Evolutionary conservation across 2,329 filamentous ascomycete genomes (phyloP), one percentile per base, ranked within the genome.

Genomic region (Metarhizium rileyi): DNA sequence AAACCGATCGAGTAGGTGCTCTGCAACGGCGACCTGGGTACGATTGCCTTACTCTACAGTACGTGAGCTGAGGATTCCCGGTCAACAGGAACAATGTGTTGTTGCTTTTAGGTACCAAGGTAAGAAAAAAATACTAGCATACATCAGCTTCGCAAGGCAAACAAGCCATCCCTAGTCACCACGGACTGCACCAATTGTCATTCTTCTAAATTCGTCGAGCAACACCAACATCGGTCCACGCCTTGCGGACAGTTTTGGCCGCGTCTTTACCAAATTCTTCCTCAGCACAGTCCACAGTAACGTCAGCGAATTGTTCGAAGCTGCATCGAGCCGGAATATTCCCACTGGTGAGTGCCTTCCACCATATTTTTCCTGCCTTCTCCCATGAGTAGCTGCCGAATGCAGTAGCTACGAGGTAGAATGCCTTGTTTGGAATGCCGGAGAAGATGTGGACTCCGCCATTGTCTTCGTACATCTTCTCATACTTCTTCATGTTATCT

Each of bases 381-480:
- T 77, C 74, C 72, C 71, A 80, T 4, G 72, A 71, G 57, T 70
- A 74, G 5, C 77, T 76, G 14, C 75, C 76, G 54, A 80, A 70
- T 2, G 63, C 67, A 4, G 66, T 60, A 2, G 74, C 62, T 10
- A 63, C 68, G 9, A 76, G 68, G 55, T 77, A 77, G 54, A 81
- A 81, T 2, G 76, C 77, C 53, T 70, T 69, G 63, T 80, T 81
- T 2, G 76, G 77, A 42, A 81, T 80, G 5, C 77, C 77, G 5
- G 75, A 78, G 61, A 71, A 77, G 45, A 75, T 63, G 59, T 80
- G 76, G 3, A 79, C 75, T 28, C 77, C 77, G 7, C 74, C 73
- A 42, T 75, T 72, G 58, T 78, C 76, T 7, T 72, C 66, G 4
- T 51, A 60, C 3, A 62, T 71, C 1, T 56, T 55, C 43, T 63